Evolutionary conservation across 1,284 basidiomycete genomes (phyloP).

Genomic region (Ceratobasidium sp.): DNA sequence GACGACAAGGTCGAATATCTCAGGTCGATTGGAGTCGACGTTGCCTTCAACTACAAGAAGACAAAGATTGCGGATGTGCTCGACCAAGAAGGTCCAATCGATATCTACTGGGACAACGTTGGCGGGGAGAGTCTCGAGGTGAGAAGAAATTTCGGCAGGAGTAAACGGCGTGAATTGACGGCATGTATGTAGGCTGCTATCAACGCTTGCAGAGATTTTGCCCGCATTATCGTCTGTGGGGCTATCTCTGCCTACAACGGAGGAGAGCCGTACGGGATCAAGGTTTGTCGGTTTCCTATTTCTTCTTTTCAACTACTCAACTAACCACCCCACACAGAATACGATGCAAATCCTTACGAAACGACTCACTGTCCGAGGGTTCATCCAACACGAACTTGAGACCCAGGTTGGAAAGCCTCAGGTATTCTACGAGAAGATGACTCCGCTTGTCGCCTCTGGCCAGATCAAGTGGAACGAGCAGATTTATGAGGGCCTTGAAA

Average conservation of each 20-base stretch:
- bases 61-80: constrained; percentile 60
- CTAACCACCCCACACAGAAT: constrained; percentile 43
- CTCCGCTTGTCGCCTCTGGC: constrained; percentile 60
- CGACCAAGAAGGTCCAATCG: constrained; percentile 63
- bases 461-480: constrained; percentile 68
- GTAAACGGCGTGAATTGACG: background rate
- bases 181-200: background rate
- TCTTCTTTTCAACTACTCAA: background rate
- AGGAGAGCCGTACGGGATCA: constrained; percentile 48
- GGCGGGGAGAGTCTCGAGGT: constrained; percentile 47
- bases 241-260: constrained; percentile 50
- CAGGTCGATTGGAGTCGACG: constrained; percentile 68
- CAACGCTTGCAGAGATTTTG: constrained; percentile 20
- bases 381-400: constrained; percentile 58
- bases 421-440: constrained; percentile 62
- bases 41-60: constrained; percentile 78
- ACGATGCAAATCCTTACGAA: constrained; percentile 56
- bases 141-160: background rate
- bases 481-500: constrained; percentile 59
- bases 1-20: constrained; percentile 72
- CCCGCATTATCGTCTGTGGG: constrained; percentile 38
- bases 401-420: constrained; percentile 50
- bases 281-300: constrained; percentile 41
- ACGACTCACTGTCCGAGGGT: constrained; percentile 65
- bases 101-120: constrained; percentile 60